Percentiles rank a stretch among this genome's conserved stretches.
Conservation (phyloP, 1,139 yeast genomes). For the Torulaspora pretoriensis region DNA sequence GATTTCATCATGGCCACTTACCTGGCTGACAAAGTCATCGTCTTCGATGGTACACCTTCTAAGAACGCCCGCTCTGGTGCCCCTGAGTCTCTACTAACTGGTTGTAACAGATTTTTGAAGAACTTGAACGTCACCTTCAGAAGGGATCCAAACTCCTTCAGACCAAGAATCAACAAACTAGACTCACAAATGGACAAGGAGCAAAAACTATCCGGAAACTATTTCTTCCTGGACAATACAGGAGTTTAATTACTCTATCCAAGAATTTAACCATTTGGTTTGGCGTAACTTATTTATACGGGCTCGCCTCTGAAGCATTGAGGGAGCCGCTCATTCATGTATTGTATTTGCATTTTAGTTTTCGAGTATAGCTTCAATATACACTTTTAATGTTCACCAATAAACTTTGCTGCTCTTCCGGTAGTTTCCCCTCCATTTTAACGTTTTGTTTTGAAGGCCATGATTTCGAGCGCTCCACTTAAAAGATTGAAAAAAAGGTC, state of each 20-base stretch:
- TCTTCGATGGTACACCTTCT: conserved; percentile 93
- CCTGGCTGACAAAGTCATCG: conserved; percentile 97
- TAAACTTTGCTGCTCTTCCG: too few relatives aligned
- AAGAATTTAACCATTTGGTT: background rate
- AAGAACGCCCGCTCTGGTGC: conserved; percentile 73
- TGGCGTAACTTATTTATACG: conserved; percentile 10
- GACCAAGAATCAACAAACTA: conserved; percentile 96
- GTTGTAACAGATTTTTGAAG: conserved; percentile 95
- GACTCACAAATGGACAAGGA: conserved; percentile 99
- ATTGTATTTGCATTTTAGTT: conserved; percentile 13
- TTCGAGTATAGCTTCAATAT: conserved; percentile 8
- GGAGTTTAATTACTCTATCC: conserved; percentile 34
- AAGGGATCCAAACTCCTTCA: conserved; percentile 95
- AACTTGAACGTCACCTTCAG: conserved; percentile 96
- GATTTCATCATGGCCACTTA: conserved; percentile 99
- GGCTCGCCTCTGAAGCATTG: conserved; percentile 1
- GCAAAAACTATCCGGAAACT: conserved; percentile 86
- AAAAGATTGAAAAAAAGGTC: too few relatives aligned
- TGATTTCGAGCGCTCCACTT: too few relatives aligned
- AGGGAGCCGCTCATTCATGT: conserved; percentile 6
- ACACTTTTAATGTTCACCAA: background rate
- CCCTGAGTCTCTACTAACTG: conserved; percentile 90
- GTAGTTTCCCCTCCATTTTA: background rate
- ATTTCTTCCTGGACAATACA: conserved; percentile 81
- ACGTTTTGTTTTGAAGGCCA: background rate